These are phyloP conservation scores for Globisporangium perplexum DNA, from an alignment of 352 stramenopile genomes.

Conservation along the genomic window DNA sequence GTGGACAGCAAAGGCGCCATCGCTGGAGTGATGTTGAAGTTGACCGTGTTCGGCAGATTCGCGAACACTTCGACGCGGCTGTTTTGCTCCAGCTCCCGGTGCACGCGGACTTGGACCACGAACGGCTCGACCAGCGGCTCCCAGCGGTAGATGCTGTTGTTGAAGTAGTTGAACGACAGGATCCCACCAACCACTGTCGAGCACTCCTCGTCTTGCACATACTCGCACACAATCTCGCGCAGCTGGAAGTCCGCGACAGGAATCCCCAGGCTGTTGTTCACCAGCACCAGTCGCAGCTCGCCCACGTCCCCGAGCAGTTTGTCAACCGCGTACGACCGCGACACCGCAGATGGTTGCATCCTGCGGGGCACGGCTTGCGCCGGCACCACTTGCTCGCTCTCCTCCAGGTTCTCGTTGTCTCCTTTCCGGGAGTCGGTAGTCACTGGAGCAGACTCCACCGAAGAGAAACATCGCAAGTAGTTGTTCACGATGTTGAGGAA, in stretches of 20 bases:
- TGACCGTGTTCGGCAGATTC: constrained; percentile 81
- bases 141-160: constrained; percentile 90
- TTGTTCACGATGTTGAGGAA: constrained; percentile 86
- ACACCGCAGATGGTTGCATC: constrained; percentile 1
- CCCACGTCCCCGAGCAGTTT: constrained; percentile 84
- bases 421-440: not conserved
- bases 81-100: constrained; percentile 63
- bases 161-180: constrained; percentile 86
- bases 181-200: constrained; percentile 75
- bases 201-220: constrained; percentile 81
- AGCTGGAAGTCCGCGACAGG: constrained; percentile 85
- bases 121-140: constrained; percentile 85
- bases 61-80: constrained; percentile 73
- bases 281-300: constrained; percentile 75
- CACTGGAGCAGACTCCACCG: constrained; percentile 3
- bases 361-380: not conserved
- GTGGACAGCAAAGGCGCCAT: constrained; percentile 83
- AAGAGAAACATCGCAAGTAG: constrained; percentile 57
- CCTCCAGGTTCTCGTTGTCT: constrained; percentile 3
- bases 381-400: constrained; percentile 2
- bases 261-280: constrained; percentile 87
- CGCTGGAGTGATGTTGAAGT: constrained; percentile 83
- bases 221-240: constrained; percentile 85
- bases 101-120: constrained; percentile 65
- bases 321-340: constrained; percentile 44